Conservation (phyloP, 2,329 filamentous ascomycete genomes). For the Penicillium rolfsii region DNA sequence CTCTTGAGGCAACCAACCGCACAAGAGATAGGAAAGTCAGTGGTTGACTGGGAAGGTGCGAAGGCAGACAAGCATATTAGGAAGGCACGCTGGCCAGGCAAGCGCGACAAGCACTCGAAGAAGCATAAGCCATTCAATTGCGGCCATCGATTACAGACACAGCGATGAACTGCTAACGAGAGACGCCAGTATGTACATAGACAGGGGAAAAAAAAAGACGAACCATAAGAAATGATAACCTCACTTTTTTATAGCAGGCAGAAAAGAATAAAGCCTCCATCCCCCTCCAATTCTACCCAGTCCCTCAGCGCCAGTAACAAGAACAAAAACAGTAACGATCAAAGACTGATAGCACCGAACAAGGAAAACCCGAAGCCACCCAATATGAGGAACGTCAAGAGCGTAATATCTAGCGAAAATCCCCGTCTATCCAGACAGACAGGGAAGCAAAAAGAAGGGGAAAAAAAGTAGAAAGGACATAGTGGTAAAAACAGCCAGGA, state of each 20-base stretch:
- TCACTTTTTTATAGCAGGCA: constrained; percentile 21
- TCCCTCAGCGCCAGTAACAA: constrained; percentile 27
- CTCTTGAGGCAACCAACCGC: background rate
- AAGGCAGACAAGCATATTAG: no score
- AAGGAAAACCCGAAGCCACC: constrained; percentile 29
- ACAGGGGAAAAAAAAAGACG: constrained; percentile 8
- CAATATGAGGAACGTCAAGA: constrained; percentile 29
- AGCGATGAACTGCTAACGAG: constrained; percentile 14
- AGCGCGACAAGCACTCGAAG: background rate
- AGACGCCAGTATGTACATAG: constrained; percentile 37
- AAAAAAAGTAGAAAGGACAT: constrained; percentile 18
- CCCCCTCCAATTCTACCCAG: constrained; percentile 20
- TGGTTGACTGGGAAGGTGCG: background rate
- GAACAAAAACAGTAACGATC: constrained; percentile 15
- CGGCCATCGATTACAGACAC: constrained; percentile 11
- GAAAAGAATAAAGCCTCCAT: constrained; percentile 18
- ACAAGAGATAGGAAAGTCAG: background rate
- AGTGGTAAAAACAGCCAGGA: constrained; percentile 16
- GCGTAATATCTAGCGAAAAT: constrained; percentile 30
- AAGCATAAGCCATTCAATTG: constrained; percentile 17
- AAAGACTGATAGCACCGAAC: constrained; percentile 8
- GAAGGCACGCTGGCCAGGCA: no score
- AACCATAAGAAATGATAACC: constrained; percentile 24
- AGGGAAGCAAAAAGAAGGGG: constrained; percentile 20
- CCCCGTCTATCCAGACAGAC: constrained; percentile 42